Evolutionary conservation across 179 eudicot species (phyloP), one percentile per base, ranked within the genome.

Genomic region (Actinidia arguta): DNA sequence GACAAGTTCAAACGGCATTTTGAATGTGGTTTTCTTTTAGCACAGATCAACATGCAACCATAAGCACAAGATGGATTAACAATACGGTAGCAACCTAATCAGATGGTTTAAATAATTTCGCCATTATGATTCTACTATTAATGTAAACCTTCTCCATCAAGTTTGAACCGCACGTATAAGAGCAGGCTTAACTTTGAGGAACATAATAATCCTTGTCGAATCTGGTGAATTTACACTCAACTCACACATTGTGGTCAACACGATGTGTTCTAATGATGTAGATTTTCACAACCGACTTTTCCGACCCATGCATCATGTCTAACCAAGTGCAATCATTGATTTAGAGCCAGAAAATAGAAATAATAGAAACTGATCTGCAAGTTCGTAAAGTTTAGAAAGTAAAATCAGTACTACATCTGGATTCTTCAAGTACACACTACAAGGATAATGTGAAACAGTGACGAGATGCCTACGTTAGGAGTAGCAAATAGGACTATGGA

Each of bases 401-500:
- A 47, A 48, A 50, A 20, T 79, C 9, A 27, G 42, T 52, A 22
- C 14, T 79, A 78, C 64, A 79, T 36, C 61, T 20, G n/a, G 25
- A 70, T 79, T 67, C 58, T 16, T 62, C 47, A 75, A 55, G 42
- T 64, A 46, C 20, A 46, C 54, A 5, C 25, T 10, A 48, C 50
- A 58, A 63, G 51, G 39, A 36, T 18, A 36, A 9, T 24, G 46
- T 64, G 47, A 16, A 78, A n/a, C 16, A 13, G 4, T 24, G 80
- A 62, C 47, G 22, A 6, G 20, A 24, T 92, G 98, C 88, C 94
- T 93, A 47, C 99, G 56, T 96, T 98, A 25, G 99, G 99, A 76
- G 95, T 95, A 6, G 99, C 91, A 85, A 89, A 91, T 63, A 96
- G 90, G 76, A 96, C 90, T 8, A 96, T 91, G 20, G 98, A 98